Base-by-base conservation (phyloP, 2,329 filamentous ascomycete species). In the Diaporthe citriasiana region DNA sequence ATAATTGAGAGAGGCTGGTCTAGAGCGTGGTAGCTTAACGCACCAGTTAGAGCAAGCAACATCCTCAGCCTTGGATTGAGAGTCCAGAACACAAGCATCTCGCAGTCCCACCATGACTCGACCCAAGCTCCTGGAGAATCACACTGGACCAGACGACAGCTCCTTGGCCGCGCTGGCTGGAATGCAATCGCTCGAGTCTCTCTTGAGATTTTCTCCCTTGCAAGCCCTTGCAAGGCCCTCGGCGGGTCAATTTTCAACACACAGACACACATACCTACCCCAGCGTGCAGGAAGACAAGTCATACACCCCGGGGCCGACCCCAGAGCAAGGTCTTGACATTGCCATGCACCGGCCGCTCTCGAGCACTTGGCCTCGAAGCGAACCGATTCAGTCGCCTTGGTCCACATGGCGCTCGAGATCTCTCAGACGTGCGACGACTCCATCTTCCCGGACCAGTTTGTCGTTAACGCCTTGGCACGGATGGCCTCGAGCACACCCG, bases 321-420 rank as follows among this genome's bases (percentile, higher is more conserved):
- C 63, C 45, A 66, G 63, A 51, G 47, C 30, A 19, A 38, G 22
- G 63, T 27, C 45, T 66, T n/a, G 7, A 27, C 22, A 22, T 45
- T 33, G 22, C 63, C 63, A 66, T 66, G 63, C 63, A 66, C 22
- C 45, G 38, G 63, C 63, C 33, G 63, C 63, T 66, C 63, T 66
- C 63, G 63, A 66, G 63, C 63, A 66, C 45, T 66, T 66, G 45
- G 63, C 63, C 22, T 38, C 63, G 63, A 66, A 66, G 63, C 63
- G 45, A 66, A 66, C 45, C 45, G 63, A 66, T 66, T 66, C 63
- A 66, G 63, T 66, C 63, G 45, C 63, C 63, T 66, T 66, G 63
- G 63, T 66, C 63, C 25, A 51, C 63, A 51, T 66, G 63, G 63
- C 63, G 63, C 63, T 66, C 63, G 63, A 66, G 63, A 51, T 66